phyloP scores from a whole-genome alignment of 179 eudicot genomes.

The Sideroxylon spinosum region DNA sequence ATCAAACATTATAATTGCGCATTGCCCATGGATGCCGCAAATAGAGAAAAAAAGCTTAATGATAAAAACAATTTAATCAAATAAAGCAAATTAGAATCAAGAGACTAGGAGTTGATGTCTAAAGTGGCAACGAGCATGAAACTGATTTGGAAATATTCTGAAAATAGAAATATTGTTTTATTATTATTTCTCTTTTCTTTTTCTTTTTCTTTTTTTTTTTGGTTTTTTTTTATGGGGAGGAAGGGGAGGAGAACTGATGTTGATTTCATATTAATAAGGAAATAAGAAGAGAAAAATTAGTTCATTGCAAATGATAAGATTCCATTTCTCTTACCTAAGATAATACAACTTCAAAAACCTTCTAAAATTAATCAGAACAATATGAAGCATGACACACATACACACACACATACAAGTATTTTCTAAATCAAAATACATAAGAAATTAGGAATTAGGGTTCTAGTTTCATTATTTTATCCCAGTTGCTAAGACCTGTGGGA shows the following conservation, averaged over 20 bases:
- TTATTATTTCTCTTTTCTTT: too few species aligned
- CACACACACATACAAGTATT: too few species aligned
- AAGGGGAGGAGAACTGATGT: background rate
- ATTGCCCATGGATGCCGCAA: slow-evolving; percentile 26
- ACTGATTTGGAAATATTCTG: background rate
- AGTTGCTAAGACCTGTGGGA: background rate
- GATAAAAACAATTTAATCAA: background rate
- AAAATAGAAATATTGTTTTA: too few species aligned
- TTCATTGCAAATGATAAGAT: background rate
- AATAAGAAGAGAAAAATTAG: background rate
- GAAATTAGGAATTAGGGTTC: background rate
- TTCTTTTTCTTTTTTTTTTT: too few species aligned
- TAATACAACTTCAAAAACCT: background rate
- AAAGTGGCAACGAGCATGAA: background rate
- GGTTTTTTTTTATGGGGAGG: too few species aligned
- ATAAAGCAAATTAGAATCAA: background rate
- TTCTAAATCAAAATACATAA: background rate
- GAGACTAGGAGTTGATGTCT: background rate
- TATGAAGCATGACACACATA: background rate
- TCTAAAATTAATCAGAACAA: background rate
- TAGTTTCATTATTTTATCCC: too few species aligned
- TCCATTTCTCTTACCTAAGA: background rate
- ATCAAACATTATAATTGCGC: slow-evolving; percentile 22
- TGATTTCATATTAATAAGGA: background rate
- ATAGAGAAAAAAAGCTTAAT: background rate